Conservation (phyloP, 2,329 filamentous ascomycete genomes). For the Emergomyces africanus region DNA sequence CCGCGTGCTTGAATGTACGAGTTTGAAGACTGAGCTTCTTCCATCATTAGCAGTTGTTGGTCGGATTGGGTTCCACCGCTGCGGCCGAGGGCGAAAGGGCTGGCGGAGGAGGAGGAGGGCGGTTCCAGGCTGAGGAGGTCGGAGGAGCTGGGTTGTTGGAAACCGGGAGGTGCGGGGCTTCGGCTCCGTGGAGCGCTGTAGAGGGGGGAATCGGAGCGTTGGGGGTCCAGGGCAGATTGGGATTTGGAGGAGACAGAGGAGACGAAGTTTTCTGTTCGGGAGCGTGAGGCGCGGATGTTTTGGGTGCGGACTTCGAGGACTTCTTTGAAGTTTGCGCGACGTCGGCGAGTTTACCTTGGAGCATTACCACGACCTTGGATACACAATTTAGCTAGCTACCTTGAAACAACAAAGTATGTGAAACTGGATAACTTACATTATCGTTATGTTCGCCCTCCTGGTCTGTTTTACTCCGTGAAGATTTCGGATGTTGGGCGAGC, state of each 20-base stretch:
- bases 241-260: slow-evolving; percentile 72
- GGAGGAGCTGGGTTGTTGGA: slow-evolving; percentile 33
- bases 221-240: slow-evolving; percentile 48
- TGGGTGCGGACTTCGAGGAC: slow-evolving; percentile 92
- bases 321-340: slow-evolving; percentile 93
- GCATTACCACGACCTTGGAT: slow-evolving; percentile 57
- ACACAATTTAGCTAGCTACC: slow-evolving; percentile 9
- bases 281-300: slow-evolving; percentile 90
- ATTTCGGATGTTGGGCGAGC: slow-evolving; percentile 58
- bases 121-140: slow-evolving; percentile 80
- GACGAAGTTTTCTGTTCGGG: slow-evolving; percentile 92
- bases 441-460: slow-evolving; percentile 97
- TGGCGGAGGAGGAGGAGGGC: slow-evolving; percentile 33
- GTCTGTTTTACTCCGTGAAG: slow-evolving; percentile 36
- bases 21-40: slow-evolving; percentile 76
- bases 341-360: slow-evolving; percentile 84
- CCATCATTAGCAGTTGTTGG: slow-evolving; percentile 83
- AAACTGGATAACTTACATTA: slow-evolving; percentile 44
- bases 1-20: slow-evolving; percentile 86
- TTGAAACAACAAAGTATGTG: background rate
- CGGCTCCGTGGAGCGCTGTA: slow-evolving; percentile 66
- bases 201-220: slow-evolving; percentile 69
- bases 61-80: slow-evolving; percentile 51
- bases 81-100: slow-evolving; percentile 22
- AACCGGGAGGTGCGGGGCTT: slow-evolving; percentile 44